A percentile compares a stretch with the other conserved stretches of the same genome.
These are phyloP conservation scores for Aphanomyces astaci DNA, from an alignment of 352 stramenopile species.

Conservation along the genomic window DNA sequence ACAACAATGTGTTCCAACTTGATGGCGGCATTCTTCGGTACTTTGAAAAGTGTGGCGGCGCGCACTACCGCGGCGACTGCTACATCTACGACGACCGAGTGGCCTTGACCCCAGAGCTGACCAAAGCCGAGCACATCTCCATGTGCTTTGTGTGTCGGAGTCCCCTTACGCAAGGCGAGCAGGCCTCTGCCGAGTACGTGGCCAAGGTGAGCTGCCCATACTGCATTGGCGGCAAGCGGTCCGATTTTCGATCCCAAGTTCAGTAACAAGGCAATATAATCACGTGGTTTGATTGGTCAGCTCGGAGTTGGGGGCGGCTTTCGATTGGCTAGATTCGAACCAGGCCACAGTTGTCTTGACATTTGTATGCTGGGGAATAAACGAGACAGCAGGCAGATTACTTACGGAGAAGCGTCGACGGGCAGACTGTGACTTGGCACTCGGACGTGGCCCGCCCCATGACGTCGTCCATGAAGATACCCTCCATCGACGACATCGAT, in stretches of 20 bases:
- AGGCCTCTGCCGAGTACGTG: conserved; percentile 36
- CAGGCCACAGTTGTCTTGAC: background rate
- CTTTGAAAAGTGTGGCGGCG: conserved; percentile 62
- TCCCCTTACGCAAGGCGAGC: conserved; percentile 46
- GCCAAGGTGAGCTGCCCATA: conserved; percentile 43
- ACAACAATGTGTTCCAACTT: conserved; percentile 57
- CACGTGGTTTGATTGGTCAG: background rate
- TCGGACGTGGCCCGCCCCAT: background rate
- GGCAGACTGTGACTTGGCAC: background rate
- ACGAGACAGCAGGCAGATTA: conserved; percentile 21
- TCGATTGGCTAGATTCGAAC: background rate
- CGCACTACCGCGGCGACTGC: conserved; percentile 64
- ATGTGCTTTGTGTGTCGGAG: conserved; percentile 53
- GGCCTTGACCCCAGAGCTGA: conserved; percentile 50
- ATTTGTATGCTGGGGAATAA: conserved; percentile 11
- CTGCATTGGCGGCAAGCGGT: conserved; percentile 41
- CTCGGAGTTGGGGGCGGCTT: background rate
- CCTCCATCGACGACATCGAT: conserved; percentile 17
- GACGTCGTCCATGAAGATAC: conserved; percentile 13
- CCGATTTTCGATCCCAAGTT: conserved; percentile 31
- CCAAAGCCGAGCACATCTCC: conserved; percentile 27
- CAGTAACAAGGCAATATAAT: background rate
- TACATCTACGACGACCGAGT: conserved; percentile 78
- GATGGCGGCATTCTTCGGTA: conserved; percentile 74
- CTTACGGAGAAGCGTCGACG: background rate